phyloP scores from a whole-genome alignment of 805 yeast species.

The Blastobotrys attinorum region DNA sequence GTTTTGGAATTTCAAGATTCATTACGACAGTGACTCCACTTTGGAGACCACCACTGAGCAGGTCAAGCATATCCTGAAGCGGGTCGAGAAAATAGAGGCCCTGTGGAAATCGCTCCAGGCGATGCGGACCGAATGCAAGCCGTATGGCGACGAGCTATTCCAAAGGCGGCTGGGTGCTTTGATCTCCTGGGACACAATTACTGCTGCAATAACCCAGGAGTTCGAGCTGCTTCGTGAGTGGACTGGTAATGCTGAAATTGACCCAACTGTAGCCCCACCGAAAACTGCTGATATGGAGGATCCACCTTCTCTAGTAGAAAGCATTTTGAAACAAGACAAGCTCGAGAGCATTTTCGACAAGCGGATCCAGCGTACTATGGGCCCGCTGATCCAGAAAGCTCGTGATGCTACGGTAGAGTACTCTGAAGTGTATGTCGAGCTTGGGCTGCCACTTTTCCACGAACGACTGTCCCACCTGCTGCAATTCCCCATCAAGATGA shows the following conservation, averaged over 20 bases:
- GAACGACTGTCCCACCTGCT: conserved; percentile 44
- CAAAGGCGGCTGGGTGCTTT: conserved; percentile 63
- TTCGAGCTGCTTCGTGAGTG: conserved; percentile 55
- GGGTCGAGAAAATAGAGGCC: conserved; percentile 59
- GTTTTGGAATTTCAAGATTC: conserved; percentile 43
- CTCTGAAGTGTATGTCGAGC: conserved; percentile 50
- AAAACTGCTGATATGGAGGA: conserved; percentile 38
- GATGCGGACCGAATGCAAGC: conserved; percentile 72
- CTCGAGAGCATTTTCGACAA: conserved; percentile 49
- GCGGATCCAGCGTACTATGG: conserved; percentile 57
- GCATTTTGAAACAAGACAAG: conserved; percentile 59
- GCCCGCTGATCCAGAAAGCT: conserved; percentile 78
- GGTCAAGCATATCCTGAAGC: conserved; percentile 49
- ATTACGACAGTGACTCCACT: conserved; percentile 25
- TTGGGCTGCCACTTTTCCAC: conserved; percentile 68
- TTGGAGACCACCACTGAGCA: conserved; percentile 33
- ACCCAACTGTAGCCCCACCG: conserved; percentile 40
- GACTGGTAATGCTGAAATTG: conserved; percentile 80
- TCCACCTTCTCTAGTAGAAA: conserved; percentile 70
- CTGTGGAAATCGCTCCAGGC: conserved; percentile 75
- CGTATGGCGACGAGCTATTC: conserved; percentile 57
- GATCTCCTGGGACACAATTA: conserved; percentile 74
- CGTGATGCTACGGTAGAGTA: conserved; percentile 61
- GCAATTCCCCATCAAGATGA: conserved; percentile 69
- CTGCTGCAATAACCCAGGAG: conserved; percentile 59